Evolutionary conservation across 2,329 filamentous ascomycete species (phyloP).

Genomic region (Neoascochyta sp.): DNA sequence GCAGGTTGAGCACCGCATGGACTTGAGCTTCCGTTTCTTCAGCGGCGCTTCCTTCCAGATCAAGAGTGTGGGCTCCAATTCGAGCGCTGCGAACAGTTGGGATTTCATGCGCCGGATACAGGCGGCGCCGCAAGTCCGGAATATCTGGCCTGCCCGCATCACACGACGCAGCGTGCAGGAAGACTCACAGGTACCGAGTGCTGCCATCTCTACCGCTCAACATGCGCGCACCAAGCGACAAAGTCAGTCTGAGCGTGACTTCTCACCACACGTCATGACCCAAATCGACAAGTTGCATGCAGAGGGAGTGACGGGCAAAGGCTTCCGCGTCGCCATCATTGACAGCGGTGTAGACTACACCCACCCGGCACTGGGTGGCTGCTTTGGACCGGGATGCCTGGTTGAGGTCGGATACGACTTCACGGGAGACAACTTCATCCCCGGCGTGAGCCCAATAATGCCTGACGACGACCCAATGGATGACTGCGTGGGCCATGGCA

Average conservation of each 20-base stretch:
- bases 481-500: constrained; percentile 57
- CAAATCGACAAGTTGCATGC: constrained; percentile 40
- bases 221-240: constrained; percentile 9
- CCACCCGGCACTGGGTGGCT: constrained; percentile 61
- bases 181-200: background rate
- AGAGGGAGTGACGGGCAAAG: constrained; percentile 46
- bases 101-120: constrained; percentile 1
- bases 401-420: constrained; percentile 57
- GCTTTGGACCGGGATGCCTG: constrained; percentile 58
- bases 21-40: constrained; percentile 16
- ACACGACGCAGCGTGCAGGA: constrained; percentile 4
- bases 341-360: constrained; percentile 53
- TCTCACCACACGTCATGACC: constrained; percentile 34
- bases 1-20: constrained; percentile 11
- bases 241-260: constrained; percentile 6
- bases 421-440: constrained; percentile 50
- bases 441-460: constrained; percentile 36
- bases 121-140: no score
- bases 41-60: constrained; percentile 16
- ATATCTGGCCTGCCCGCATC: constrained; percentile 13
- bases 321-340: constrained; percentile 45
- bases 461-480: constrained; percentile 52
- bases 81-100: constrained; percentile 1
- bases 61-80: constrained; percentile 5
- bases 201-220: constrained; percentile 1